phyloP scores from a whole-genome alignment of 2,329 filamentous ascomycete genomes.

The Venturia pyrina region DNA sequence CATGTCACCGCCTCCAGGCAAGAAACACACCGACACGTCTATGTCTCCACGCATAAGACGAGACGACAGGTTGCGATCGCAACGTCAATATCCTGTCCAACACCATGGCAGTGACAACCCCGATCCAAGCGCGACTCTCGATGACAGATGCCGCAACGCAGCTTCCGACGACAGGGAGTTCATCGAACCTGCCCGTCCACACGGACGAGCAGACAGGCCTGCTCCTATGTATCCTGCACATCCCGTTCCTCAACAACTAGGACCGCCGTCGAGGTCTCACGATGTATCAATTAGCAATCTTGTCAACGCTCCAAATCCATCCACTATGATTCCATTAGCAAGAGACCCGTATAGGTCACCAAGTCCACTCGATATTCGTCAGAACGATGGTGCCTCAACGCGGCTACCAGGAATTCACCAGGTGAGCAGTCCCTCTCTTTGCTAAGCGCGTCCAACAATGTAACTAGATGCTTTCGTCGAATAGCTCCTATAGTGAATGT shows the following conservation, averaged over 20 bases:
- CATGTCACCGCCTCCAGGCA: neutral
- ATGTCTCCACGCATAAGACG: neutral
- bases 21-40: neutral
- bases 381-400: neutral
- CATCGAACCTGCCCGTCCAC: neutral
- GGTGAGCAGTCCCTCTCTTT: neutral
- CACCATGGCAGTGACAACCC: neutral
- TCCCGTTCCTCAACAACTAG: neutral
- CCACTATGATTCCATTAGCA: neutral
- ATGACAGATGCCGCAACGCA: neutral
- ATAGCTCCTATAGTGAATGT: neutral
- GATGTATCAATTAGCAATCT: neutral
- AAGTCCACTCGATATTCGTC: neutral
- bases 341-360: neutral
- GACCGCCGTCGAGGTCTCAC: neutral
- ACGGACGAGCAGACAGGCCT: neutral
- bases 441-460: neutral
- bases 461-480: neutral
- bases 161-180: neutral
- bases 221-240: neutral
- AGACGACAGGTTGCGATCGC: neutral
- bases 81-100: neutral
- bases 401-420: neutral
- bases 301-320: neutral
- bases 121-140: neutral